Base-by-base conservation (phyloP, 441 rosid genomes). In the Erodium moschatum region DNA sequence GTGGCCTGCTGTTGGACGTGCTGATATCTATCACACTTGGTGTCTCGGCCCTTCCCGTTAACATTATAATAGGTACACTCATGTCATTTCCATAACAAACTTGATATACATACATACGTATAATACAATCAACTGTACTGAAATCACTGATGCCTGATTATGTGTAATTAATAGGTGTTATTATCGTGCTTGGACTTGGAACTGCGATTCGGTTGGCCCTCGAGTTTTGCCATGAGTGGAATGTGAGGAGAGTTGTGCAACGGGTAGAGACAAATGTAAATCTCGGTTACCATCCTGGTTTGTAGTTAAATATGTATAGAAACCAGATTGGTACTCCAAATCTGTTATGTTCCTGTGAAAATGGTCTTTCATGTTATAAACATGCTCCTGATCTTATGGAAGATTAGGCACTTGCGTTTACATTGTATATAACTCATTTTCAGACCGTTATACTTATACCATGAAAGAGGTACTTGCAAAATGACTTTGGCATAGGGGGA, bases 151-250 rank as follows among this genome's bases (percentile, higher is more conserved):
- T 54, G 21, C 27, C 2, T 24, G 27, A 24, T 24, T 24, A 16
- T 18, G 61, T 54, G 61, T 16, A 6, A 5, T 5, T 16, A 5
- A 6, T 6, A 90, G 97, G 96, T 71, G 91, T 92, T 42, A 88
- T 92, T 68, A 89, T 89, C 12, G 89, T 92, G 76, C 89, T 92
- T 15, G 97, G 97, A 13, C 85, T 92, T 54, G 96, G 96, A 77
- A 89, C 97, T 2, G 90, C 93, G 0, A 79, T 92, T 31, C 81
- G 95, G 67, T 83, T 92, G 58, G 85, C 88, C 35, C 69, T 92
- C 29, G 95, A 92, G 75, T 88, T 89, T 80, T 89, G 88, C 83
- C 87, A 80, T 13, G 96, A 89, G 42, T 89, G 97, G 93, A 87
- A 82, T 77, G 71, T 82, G 65, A 85, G 93, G 82, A 87, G 93